Evolutionary conservation across 78 protist genomes (phyloP), one percentile per base, ranked within the genome.

Genomic region (Pigoraptor vietnamica): DNA sequence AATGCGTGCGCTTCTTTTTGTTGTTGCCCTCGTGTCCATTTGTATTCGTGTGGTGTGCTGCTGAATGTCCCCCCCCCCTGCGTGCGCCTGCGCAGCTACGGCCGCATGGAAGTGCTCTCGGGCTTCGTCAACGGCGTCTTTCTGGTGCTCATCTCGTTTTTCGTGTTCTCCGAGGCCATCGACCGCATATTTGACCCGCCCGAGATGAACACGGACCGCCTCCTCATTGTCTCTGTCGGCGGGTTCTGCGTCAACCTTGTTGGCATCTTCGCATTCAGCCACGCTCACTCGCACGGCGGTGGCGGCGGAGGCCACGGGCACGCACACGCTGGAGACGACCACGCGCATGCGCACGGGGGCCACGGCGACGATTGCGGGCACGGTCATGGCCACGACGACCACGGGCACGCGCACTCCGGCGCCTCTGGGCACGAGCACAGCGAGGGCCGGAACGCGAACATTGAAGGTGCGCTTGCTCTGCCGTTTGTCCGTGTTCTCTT

Each of bases 41-140:
- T 36, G 0, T 86, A 10, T 86, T 2, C 37, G 55, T 38, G 48
- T 86, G 67, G 6, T 21, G 23, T 79, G 6, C n/a, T n/a, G n/a
- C n/a, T n/a, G n/a, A n/a, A n/a, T n/a, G n/a, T n/a, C n/a, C n/a
- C n/a, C n/a, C n/a, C n/a, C n/a, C n/a, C n/a, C n/a, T n/a, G n/a
- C n/a, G n/a, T n/a, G n/a, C n/a, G n/a, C n/a, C n/a, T n/a, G n/a
- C n/a, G 32, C 81, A 94, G 95, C 32, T 96, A 94, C 40, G 97
- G 97, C 0, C 91, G 99, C 24, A 56, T 94, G 2, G 97, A 97
- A 81, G 94, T 97, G 0, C 81, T 98, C 35, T 92, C 97, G 24
- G 99, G 99, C 35, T 97, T 96, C 81, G 94, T 96, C 56, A 98
- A 98, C 89, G 98, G 97, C 38, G 83, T 97, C 1, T 95, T 98